Evolutionary conservation across 768 basidiomycete species (phyloP).

Genomic region (Amanita thiersii): DNA sequence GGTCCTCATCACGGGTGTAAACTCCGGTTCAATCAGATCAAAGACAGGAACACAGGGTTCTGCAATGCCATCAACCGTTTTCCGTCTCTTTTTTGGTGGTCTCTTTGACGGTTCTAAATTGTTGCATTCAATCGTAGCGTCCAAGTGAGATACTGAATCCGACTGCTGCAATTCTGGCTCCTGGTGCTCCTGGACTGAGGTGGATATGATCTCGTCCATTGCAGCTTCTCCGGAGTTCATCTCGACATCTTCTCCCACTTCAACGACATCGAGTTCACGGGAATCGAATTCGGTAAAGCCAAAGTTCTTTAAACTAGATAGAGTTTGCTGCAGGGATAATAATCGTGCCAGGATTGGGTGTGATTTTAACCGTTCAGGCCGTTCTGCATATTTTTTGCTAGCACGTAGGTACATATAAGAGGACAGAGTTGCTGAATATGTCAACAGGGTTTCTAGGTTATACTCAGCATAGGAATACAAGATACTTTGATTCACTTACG

Average conservation of each 20-base stretch:
- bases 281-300: conserved; percentile 54
- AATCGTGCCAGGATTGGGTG: conserved; percentile 74
- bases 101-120: conserved; percentile 13
- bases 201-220: background rate
- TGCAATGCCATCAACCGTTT: conserved; percentile 23
- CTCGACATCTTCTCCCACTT: conserved; percentile 19
- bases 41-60: conserved; percentile 35
- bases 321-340: conserved; percentile 73
- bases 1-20: conserved; percentile 33
- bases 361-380: conserved; percentile 52
- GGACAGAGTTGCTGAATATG: conserved; percentile 84
- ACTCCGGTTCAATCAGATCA: conserved; percentile 78
- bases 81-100: conserved; percentile 60
- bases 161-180: too few relatives aligned
- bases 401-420: conserved; percentile 89
- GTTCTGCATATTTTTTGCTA: conserved; percentile 51
- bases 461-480: background rate
- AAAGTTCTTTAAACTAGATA: conserved; percentile 79
- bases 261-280: conserved; percentile 37
- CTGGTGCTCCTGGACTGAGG: too few relatives aligned
- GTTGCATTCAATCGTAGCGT: too few relatives aligned
- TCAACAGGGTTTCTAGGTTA: conserved; percentile 63
- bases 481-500: conserved; percentile 44
- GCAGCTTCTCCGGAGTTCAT: conserved; percentile 18
- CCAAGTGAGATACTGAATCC: too few relatives aligned